These are phyloP conservation scores for Blastomyces parvus DNA, from an alignment of 2,329 filamentous ascomycete genomes.

Conservation along the genomic window DNA sequence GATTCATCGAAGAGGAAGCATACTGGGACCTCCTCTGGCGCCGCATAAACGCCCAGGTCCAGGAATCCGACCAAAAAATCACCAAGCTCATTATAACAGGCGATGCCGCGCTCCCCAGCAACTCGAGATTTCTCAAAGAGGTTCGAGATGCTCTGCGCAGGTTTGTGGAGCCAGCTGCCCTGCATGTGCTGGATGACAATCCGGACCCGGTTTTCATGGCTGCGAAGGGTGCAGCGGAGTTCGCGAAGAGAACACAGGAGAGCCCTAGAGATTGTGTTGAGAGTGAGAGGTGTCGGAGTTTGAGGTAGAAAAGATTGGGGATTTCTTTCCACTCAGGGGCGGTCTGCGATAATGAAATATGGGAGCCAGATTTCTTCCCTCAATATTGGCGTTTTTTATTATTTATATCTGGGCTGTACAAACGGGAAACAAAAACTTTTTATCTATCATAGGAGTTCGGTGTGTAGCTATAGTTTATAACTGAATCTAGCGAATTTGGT, in stretches of 20 bases:
- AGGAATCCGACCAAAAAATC: neutral
- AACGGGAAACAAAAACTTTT: neutral
- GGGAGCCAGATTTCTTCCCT: too few species aligned
- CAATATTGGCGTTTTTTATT: neutral
- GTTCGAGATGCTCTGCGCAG: neutral
- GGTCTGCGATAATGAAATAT: too few species aligned
- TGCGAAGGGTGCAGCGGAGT: constrained; percentile 1
- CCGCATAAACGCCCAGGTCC: neutral
- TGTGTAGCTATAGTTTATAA: neutral
- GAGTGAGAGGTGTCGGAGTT: neutral
- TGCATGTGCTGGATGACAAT: neutral
- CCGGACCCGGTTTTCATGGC: neutral
- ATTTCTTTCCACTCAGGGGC: neutral
- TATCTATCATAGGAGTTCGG: neutral
- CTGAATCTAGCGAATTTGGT: too few species aligned
- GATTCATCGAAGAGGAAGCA: neutral
- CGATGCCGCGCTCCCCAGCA: neutral
- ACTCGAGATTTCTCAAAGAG: neutral
- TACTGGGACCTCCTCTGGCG: neutral
- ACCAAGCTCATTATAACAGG: neutral
- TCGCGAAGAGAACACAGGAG: neutral
- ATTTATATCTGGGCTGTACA: too few species aligned
- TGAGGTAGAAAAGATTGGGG: neutral
- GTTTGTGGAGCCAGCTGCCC: neutral
- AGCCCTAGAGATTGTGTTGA: neutral